These are phyloP conservation scores for Rosa rugosa DNA, from an alignment of 306 rosid species.

Conservation along the genomic window DNA sequence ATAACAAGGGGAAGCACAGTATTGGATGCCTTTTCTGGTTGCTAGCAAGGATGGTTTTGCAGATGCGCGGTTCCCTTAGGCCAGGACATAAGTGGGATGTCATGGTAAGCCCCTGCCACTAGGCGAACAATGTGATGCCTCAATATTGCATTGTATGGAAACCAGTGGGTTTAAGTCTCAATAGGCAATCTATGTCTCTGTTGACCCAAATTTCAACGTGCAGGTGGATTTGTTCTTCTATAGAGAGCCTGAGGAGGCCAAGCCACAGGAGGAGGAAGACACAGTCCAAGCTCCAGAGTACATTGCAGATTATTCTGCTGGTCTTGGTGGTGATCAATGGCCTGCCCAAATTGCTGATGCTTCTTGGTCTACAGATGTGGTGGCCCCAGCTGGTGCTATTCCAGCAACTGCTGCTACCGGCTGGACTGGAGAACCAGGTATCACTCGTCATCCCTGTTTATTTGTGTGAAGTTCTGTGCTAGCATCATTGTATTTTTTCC, in stretches of 20 bases:
- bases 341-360: conserved; percentile 36
- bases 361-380: conserved; percentile 37
- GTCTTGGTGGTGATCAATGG: conserved; percentile 42
- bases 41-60: conserved; percentile 86
- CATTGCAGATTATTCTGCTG: conserved; percentile 45
- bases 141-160: background rate
- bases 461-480: background rate
- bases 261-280: conserved; percentile 69
- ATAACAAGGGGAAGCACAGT: conserved; percentile 89
- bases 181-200: background rate
- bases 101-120: conserved; percentile 50
- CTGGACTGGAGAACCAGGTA: conserved; percentile 41
- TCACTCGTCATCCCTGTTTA: background rate
- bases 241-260: conserved; percentile 86
- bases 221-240: conserved; percentile 91
- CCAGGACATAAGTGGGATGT: conserved; percentile 84
- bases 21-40: conserved; percentile 95
- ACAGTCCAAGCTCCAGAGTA: conserved; percentile 46
- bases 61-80: conserved; percentile 78
- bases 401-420: conserved; percentile 26
- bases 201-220: conserved; percentile 10
- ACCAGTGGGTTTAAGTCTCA: background rate
- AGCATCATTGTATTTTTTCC: background rate
- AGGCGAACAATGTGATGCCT: background rate
- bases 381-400: conserved; percentile 7